phyloP scores from a whole-genome alignment of 257 asterid species.

The Paraleonurus japonicus region DNA sequence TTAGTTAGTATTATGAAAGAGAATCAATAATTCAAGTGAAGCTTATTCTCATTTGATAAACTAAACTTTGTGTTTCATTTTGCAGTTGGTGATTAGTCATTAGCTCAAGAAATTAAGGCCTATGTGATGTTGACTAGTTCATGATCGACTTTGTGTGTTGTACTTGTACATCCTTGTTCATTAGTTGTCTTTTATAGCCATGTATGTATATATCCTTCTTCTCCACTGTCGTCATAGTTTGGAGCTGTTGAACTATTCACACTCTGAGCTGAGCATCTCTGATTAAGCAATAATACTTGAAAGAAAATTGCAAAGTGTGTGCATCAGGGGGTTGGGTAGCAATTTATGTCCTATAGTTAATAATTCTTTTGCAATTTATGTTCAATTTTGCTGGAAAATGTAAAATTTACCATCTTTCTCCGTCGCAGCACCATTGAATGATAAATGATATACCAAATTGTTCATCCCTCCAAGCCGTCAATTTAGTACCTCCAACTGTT shows the following conservation, averaged over 20 bases:
- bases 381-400: too few relatives aligned
- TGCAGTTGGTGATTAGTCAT: conserved; percentile 32
- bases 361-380: too few relatives aligned
- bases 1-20: too few relatives aligned
- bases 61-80: conserved; percentile 13
- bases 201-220: conserved; percentile 19
- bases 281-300: neutral
- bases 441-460: too few relatives aligned
- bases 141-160: neutral
- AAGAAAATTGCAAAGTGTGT: too few relatives aligned
- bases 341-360: too few relatives aligned
- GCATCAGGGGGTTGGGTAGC: too few relatives aligned
- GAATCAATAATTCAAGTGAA: neutral
- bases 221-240: neutral
- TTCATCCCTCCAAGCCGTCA: too few relatives aligned
- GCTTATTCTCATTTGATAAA: neutral
- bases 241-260: neutral
- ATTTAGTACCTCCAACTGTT: too few relatives aligned
- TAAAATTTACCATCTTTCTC: too few relatives aligned
- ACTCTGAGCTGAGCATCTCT: neutral
- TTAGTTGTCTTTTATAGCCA: neutral
- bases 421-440: too few relatives aligned
- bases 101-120: conserved; percentile 10
- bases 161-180: neutral
- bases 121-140: neutral